Evolutionary conservation across 1,139 yeast genomes (phyloP), one percentile per base, ranked within the genome.

Genomic region (Tardiomyces depauwii): DNA sequence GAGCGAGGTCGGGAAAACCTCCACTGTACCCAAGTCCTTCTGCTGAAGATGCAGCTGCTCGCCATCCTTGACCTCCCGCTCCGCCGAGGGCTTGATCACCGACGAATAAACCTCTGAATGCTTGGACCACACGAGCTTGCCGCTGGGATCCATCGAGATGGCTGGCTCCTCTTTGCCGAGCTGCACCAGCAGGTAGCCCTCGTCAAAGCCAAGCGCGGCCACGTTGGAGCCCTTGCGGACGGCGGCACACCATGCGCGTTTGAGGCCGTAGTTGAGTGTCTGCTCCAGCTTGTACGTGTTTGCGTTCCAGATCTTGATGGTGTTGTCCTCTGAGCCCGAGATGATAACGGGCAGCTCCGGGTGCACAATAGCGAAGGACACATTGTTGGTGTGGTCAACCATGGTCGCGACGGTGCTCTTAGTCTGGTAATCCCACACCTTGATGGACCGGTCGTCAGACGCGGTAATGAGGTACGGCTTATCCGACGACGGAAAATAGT

Each of bases 341-440:
- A 91, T 67, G 49, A 91, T 71, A 62, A 91, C 72, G 28, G 98
- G 98, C 59, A 91, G 74, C 60, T 91, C 95, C 16, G 96, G 96
- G 64, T 91, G 98, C 80, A 88, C 93, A 43, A 88, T 78, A 10
- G 98, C 98, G 71, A 87, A 91, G 18, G 96, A 87, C 42, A 91
- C 98, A 64, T 93, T 91, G 44, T 94, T 78, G 55, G 87, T 73
- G 62, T 91, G 99, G 39, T 96, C 98, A 62, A 84, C 94, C 59
- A 91, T 74, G 25, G 95, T 82, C 13, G 97, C 96, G 46, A 91
- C 95, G 63, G 94, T 83, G 6, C 95, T 80, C 70, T 93, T 91
- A 43, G 97, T 88, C 72, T 91, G 98, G 62, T 91, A 91, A 67
- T 91, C 98, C 96, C 97, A 91, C 45, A 93, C 76, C 60, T 86